Percentiles rank a stretch among this genome's conserved stretches.
Conservation (phyloP, 1,139 yeast species). For the Blastobotrys ciferrii region DNA sequence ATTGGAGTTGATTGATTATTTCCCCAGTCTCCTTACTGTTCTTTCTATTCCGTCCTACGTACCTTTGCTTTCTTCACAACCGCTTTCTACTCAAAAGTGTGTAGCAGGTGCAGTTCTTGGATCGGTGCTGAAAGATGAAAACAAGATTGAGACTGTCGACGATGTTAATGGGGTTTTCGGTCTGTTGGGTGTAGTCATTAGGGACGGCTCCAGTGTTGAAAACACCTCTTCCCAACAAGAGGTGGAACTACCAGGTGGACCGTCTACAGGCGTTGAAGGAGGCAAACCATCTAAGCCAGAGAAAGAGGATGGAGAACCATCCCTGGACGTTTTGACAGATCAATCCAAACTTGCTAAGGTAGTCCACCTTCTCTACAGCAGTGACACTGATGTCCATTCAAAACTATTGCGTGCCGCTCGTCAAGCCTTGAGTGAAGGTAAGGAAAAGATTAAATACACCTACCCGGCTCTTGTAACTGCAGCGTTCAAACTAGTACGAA, state of each 20-base stretch:
- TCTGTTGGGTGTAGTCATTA: constrained; percentile 39
- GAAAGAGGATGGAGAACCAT: constrained; percentile 20
- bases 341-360: constrained; percentile 71
- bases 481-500: constrained; percentile 58
- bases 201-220: constrained; percentile 24
- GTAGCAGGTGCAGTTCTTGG: constrained; percentile 39
- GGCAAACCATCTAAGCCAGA: constrained; percentile 2
- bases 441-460: constrained; percentile 57
- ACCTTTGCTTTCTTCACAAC: constrained; percentile 39
- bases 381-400: constrained; percentile 52
- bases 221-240: constrained; percentile 15
- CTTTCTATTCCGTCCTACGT: constrained; percentile 37
- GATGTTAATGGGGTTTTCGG: constrained; percentile 41
- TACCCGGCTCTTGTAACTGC: constrained; percentile 71
- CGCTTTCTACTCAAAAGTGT: constrained; percentile 37
- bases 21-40: constrained; percentile 36
- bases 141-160: constrained; percentile 30
- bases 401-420: constrained; percentile 55
- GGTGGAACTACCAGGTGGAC: constrained; percentile 23
- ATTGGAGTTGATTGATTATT: constrained; percentile 53
- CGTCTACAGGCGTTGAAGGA: constrained; percentile 15
- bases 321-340: constrained; percentile 39
- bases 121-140: constrained; percentile 32
- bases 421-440: constrained; percentile 55
- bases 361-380: constrained; percentile 57